Evolutionary conservation across 139 green algal species (phyloP), one percentile per base, ranked within the genome.

Genomic region (Axilococcus clingmanii): DNA sequence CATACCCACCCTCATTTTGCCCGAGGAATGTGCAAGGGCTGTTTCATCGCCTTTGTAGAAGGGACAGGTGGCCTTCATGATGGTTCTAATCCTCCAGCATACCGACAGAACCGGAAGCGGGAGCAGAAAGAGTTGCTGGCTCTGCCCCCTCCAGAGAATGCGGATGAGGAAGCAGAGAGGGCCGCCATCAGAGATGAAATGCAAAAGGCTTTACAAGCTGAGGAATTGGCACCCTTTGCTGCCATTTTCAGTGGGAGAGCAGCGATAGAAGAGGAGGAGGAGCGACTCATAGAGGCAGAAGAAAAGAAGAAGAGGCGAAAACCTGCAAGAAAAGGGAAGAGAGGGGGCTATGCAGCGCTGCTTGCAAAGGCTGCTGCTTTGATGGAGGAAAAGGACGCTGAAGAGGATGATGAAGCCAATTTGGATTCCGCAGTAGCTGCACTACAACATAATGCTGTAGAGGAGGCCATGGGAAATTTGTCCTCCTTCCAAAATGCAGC

Each of bases 21-120:
- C 4, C 57, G 75, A 24, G 80, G 71, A 37, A 73, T 91, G 66
- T 92, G 82, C 55, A 45, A 41, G 2, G 40, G 57, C 24, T 83
- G 74, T 70, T 85, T 71, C 48, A 28, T 58, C 12, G 64, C 77
- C 7, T 87, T 80, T 49, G 33, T 80, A 27, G 35, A 67, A 55
- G 56, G 54, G 9, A 67, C 47, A 6, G 81, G 82, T 24, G 80
- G 79, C 19, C 52, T 68, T 27, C 48, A 45, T 58, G 46, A 45
- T 3, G 78, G 76, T 8, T 59, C 68, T 4, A 58, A 85, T 57
- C 82, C 82, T 15, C 79, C 77, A 23, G 75, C 82, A 6, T 87
- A 76, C 48, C 48, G 37, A 7, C 28, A 43, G 17, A 34, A 56
- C 28, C 25, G 38, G 34, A n/a, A 60, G 52, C 37, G 44, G 40